These are phyloP conservation scores for Phytophthora constricta DNA, from an alignment of 352 stramenopile genomes.

Conservation along the genomic window DNA sequence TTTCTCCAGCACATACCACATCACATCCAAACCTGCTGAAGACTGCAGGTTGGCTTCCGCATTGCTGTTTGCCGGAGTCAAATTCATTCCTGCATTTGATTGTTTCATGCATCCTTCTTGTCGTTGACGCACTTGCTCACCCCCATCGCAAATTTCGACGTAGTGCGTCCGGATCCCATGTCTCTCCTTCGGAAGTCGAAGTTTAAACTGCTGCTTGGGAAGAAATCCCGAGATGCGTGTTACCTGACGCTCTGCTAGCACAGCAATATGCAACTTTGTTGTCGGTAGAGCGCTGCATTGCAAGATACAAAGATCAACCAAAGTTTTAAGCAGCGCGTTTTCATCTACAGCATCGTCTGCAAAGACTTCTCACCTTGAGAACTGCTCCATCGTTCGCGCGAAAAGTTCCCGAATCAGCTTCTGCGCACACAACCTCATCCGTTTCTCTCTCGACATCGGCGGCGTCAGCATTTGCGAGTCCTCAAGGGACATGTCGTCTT, in stretches of 20 bases:
- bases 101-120: neutral
- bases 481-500: slow-evolving; percentile 23
- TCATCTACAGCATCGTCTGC: too few relatives aligned
- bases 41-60: too few relatives aligned
- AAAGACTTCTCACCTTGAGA: slow-evolving; percentile 51
- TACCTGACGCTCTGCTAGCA: slow-evolving; percentile 43
- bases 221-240: slow-evolving; percentile 53
- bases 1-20: slow-evolving; percentile 60
- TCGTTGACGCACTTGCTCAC: neutral
- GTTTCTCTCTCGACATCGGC: slow-evolving; percentile 36
- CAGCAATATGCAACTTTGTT: slow-evolving; percentile 64
- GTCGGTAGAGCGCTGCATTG: slow-evolving; percentile 43
- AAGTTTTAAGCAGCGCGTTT: too few relatives aligned
- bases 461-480: slow-evolving; percentile 3
- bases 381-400: slow-evolving; percentile 36
- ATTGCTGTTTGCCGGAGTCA: too few relatives aligned
- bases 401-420: slow-evolving; percentile 69
- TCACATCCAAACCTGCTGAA: slow-evolving; percentile 24
- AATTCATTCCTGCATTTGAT: neutral
- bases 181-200: slow-evolving; percentile 56
- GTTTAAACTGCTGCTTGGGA: slow-evolving; percentile 66
- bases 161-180: slow-evolving; percentile 26
- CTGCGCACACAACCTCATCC: slow-evolving; percentile 57
- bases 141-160: slow-evolving; percentile 27
- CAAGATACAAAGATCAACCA: too few relatives aligned